Evolutionary conservation across 1,139 yeast genomes (phyloP), one percentile per base, ranked within the genome.

Genomic region (Blastobotrys indianensis): DNA sequence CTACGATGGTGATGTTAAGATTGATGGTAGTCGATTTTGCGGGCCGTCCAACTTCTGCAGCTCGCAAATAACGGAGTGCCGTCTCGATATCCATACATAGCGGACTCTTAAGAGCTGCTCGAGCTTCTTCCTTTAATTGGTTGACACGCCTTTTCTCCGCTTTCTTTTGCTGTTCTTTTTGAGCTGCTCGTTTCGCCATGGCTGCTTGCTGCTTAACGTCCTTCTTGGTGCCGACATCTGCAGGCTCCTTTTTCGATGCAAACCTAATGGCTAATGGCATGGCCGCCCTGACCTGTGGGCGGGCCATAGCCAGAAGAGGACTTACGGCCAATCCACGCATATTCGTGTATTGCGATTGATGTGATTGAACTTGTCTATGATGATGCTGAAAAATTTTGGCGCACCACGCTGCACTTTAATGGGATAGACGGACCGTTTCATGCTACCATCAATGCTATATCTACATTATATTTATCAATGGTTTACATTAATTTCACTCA

Each of bases 41-140:
- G 2, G 92, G 79, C 58, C 85, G 79, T 3, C 97, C 97, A 4
- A 87, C 94, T 64, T 88, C 96, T 3, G 90, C 79, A 0, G 97
- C 95, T 53, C 97, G 74, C 48, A 92, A 63, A 60, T 82, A 88
- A 59, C 83, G 75, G 63, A 88, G 66, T 1, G 97, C 97, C 16
- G 70, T 66, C 10, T 85, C 77, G 10, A 86, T 73, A 39, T 79
- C 81, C 83, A 85, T 80, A 61, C 80, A 83, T 44, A 84, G 69
- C 1, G 88, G 86, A 32, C 61, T 52, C 13, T 52, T 54, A 53
- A 46, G 50, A 39, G 50, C 58, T 25, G 44, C 46, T 32, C 52
- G 47, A 6, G 55, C 52, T 38, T 56, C 61, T 31, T 47, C 45
- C 41, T 51, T 49, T 29, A 45, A 44, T 39, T 40, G 41, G 5